Evolutionary conservation across 306 rosid genomes (phyloP).

Genomic region (Lithocarpus polystachyus): DNA sequence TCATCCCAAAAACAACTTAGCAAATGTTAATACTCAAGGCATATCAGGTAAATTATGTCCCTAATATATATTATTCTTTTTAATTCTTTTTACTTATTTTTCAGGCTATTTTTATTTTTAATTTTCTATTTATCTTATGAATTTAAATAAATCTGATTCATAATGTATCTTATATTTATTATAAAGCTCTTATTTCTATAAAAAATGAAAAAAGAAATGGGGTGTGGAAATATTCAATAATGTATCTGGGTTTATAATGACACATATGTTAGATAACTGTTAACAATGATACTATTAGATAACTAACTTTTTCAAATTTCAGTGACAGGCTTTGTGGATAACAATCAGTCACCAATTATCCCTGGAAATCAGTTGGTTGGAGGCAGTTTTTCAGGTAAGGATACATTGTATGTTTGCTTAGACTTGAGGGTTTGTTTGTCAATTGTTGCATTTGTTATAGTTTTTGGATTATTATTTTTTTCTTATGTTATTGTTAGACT

Average conservation of each 20-base stretch:
- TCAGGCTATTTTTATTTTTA: background rate
- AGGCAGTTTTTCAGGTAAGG: conserved; percentile 38
- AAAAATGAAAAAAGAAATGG: no score
- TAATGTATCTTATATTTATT: no score
- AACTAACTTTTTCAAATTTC: background rate
- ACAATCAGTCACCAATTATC: conserved; percentile 25
- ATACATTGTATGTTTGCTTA: background rate
- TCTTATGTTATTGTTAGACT: background rate
- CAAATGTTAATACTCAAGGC: conserved; percentile 23
- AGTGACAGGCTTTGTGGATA: conserved; percentile 23
- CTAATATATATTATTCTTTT: background rate
- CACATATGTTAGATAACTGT: no score
- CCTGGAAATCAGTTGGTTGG: conserved; percentile 22
- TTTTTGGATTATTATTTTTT: background rate
- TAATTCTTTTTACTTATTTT: background rate
- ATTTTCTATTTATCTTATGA: no score
- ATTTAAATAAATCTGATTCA: no score
- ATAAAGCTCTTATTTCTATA: no score
- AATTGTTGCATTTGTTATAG: background rate
- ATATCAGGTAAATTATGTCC: conserved; percentile 23
- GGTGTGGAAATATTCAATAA: no score
- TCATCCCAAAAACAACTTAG: conserved; percentile 50
- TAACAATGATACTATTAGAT: no score
- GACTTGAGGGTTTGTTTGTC: background rate
- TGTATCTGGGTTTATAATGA: no score